phyloP scores from a whole-genome alignment of 768 basidiomycete species.

The Cubamyces lactineus region DNA sequence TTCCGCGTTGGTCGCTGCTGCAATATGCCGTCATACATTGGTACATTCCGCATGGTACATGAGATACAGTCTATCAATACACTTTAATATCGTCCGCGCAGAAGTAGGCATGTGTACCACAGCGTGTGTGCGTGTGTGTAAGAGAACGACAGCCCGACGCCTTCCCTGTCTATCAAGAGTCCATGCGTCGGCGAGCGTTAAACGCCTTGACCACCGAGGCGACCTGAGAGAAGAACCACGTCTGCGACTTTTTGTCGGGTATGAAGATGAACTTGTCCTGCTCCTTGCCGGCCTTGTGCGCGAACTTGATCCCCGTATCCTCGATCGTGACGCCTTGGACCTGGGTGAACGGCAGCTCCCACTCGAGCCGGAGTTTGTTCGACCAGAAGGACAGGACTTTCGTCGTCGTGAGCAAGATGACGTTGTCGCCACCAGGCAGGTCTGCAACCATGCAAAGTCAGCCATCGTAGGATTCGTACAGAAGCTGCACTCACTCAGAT shows the following conservation, averaged over 20 bases:
- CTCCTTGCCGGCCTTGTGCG: conserved; percentile 76
- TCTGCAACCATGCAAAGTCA: conserved; percentile 45
- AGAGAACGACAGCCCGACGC: neutral
- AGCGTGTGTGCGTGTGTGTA: neutral
- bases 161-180: conserved; percentile 34
- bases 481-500: conserved; percentile 67
- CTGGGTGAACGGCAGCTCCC: conserved; percentile 89
- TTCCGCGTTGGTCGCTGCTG: neutral
- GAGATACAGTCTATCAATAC: conserved; percentile 27
- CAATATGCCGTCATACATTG: conserved; percentile 17
- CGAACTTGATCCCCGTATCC: conserved; percentile 87
- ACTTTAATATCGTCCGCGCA: conserved; percentile 17
- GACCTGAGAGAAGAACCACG: conserved; percentile 82
- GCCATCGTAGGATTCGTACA: neutral
- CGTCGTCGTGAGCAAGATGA: conserved; percentile 77
- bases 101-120: neutral
- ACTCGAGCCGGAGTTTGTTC: conserved; percentile 80
- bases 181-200: conserved; percentile 76
- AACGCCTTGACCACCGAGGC: conserved; percentile 76
- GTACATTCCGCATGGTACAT: conserved; percentile 25
- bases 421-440: conserved; percentile 77
- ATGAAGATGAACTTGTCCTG: conserved; percentile 78
- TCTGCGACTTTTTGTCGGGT: conserved; percentile 71
- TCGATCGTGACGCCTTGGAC: conserved; percentile 89
- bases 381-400: conserved; percentile 86